Evolutionary conservation across 148 eudicot species (phyloP), one percentile per base, ranked within the genome.

Genomic region (Persicaria maculosa): DNA sequence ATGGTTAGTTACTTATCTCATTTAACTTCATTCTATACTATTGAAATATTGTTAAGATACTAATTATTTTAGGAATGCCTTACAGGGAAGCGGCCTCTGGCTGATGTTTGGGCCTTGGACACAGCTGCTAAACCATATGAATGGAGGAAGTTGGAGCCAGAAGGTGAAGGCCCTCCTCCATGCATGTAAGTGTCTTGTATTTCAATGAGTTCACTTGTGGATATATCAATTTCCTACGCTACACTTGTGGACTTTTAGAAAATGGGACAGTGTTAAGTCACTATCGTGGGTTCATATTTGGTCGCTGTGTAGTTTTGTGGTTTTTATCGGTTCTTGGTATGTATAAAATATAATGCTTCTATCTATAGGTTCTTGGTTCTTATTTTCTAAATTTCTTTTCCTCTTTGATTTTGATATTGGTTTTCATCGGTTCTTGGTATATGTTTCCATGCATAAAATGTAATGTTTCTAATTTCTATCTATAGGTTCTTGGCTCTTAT

Each of bases 31-130:
- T 67, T 68, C 46, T 75, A 43, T 15, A 43, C 19, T 9, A 40
- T 47, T 46, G 48, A 47, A 44, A 78, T 55, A 61, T 61, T 64
- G 7, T 4, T 7, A 31, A 46, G 36, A n/a, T 45, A 44, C 15
- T 9, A 17, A 47, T 48, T 45, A 31, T 31, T 31, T 31, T 31
- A n/a, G 78, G 77, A 76, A 48, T 80, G 40, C 25, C 71, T 53
- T 78, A 45, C 79, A 95, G 98, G 97, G 61, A 92, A 92, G 79
- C 86, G 98, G 43, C 96, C 97, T 71, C 81, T 95, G 81, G 97
- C 98, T 81, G 98, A 95, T 90, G 98, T 90, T 19, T 95, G 98
- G 98, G 98, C 97, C 44, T 80, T 95, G 77, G 98, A 95, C 83
- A 95, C 98, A 68, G 98, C 98, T 68, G 97, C 97, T 58, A 95